Base-by-base conservation (phyloP, 306 rosid genomes). In the Crataegus laevigata region DNA sequence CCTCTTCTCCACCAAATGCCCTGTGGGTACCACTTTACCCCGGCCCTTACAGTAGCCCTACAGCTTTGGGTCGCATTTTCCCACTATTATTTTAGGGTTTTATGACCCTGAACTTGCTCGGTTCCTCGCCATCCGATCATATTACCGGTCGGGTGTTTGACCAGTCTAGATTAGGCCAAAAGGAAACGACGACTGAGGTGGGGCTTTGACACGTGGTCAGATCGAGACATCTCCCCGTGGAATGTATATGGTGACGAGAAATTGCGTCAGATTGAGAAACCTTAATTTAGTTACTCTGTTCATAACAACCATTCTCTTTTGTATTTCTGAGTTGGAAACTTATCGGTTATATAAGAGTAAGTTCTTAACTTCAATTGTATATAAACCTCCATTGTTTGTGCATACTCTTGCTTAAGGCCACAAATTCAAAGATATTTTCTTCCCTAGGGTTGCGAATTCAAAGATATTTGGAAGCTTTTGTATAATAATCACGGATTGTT, bases 141-240 rank as follows among this genome's bases (percentile, higher is more conserved):
- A 80, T 78, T 85, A 73, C 85, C 36, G 79, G 84, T 86, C 79
- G 76, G 83, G 77, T 11, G 62, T 68, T 86, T 85, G 85, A 83
- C 86, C 60, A 62, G 80, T 24, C 83, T 11, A 29, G 58, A 59
- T 47, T 34, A 1, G 40, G 78, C 71, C 59, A 73, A 55, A 66
- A 25, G 51, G 29, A 64, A 24, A 34, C 71, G 78, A 75, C 71
- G 71, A 32, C 71, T 50, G 36, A 42, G 69, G 58, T 59, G 64
- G 77, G 80, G 80, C 50, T n/a, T 4, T 30, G 68, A 63, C 83
- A 75, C 77, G 73, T 75, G 79, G 75, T 62, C 26, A 8, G 24
- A 36, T 14, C 8, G 9, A 25, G 75, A 45, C 24, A 43, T 10
- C 25, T 59, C 24, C 28, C 24, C 4, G 21, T 47, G 38, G 62